phyloP scores from a whole-genome alignment of 1,139 yeast genomes.

The Yamadazyma diospyri region DNA sequence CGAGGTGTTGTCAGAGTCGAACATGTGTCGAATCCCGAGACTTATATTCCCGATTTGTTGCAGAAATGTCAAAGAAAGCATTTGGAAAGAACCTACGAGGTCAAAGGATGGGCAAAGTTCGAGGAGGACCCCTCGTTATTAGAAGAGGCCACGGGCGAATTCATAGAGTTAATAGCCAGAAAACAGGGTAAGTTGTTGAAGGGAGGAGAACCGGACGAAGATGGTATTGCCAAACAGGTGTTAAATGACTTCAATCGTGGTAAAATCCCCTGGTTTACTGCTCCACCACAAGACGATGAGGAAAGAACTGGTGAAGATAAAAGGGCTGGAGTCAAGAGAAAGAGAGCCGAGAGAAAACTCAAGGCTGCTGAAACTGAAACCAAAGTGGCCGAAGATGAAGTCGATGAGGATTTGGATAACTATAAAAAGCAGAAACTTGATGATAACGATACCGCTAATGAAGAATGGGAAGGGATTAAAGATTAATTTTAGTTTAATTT shows the following conservation, averaged over 20 bases:
- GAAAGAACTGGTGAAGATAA: slow-evolving; percentile 54
- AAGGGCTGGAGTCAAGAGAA: slow-evolving; percentile 51
- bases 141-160: slow-evolving; percentile 66
- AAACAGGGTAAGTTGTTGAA: slow-evolving; percentile 88
- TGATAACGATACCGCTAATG: slow-evolving; percentile 12
- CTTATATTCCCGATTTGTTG: slow-evolving; percentile 85
- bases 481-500: slow-evolving; percentile 12
- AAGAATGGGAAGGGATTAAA: slow-evolving; percentile 23
- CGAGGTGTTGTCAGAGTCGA: slow-evolving; percentile 98
- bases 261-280: slow-evolving; percentile 95
- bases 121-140: slow-evolving; percentile 38
- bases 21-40: slow-evolving; percentile 93
- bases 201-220: slow-evolving; percentile 98
- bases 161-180: slow-evolving; percentile 85
- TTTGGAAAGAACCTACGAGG: slow-evolving; percentile 91
- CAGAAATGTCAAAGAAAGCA: slow-evolving; percentile 85
- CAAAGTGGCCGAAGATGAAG: slow-evolving; percentile 16
- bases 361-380: slow-evolving; percentile 22
- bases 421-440: slow-evolving; percentile 18
- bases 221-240: slow-evolving; percentile 86
- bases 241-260: slow-evolving; percentile 96
- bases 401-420: slow-evolving; percentile 12
- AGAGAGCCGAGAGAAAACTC: slow-evolving; percentile 41
- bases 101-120: slow-evolving; percentile 77
- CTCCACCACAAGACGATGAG: slow-evolving; percentile 77